A percentile compares a stretch with the other conserved stretches of the same genome.
phyloP scores from a whole-genome alignment of 164 flowering plant genomes.

The Sedum album region DNA sequence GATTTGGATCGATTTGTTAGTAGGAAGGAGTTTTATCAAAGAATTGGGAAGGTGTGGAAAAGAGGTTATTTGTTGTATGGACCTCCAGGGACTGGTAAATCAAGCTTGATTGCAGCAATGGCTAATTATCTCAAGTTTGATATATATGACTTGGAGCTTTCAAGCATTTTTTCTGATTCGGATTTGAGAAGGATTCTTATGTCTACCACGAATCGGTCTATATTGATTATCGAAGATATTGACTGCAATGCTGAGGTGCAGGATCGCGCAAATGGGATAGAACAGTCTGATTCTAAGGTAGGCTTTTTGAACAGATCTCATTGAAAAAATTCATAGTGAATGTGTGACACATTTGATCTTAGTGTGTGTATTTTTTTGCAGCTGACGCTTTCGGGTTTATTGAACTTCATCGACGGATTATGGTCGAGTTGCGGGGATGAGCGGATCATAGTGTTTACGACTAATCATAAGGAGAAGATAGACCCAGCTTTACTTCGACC shows the following conservation, averaged over 20 bases:
- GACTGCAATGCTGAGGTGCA: slow-evolving; percentile 29
- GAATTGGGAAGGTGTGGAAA: slow-evolving; percentile 48
- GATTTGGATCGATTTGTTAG: slow-evolving; percentile 41
- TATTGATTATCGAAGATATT: slow-evolving; percentile 44
- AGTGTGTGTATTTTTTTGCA: slow-evolving; percentile 8
- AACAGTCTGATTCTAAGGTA: slow-evolving; percentile 10
- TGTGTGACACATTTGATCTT: not conserved
- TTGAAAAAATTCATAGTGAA: too few species aligned
- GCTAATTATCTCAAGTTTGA: slow-evolving; percentile 21
- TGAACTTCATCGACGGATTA: slow-evolving; percentile 53
- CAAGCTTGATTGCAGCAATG: slow-evolving; percentile 46
- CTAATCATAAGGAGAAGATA: slow-evolving; percentile 41
- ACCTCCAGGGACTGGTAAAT: slow-evolving; percentile 45
- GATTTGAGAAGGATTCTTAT: slow-evolving; percentile 22
- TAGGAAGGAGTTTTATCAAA: slow-evolving; percentile 34
- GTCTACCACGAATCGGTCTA: slow-evolving; percentile 26
- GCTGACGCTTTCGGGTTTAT: slow-evolving; percentile 44
- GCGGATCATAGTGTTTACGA: slow-evolving; percentile 50
- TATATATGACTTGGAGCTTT: slow-evolving; percentile 14
- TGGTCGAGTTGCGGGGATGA: slow-evolving; percentile 66
- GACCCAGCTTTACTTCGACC: slow-evolving; percentile 50
- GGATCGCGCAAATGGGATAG: slow-evolving; percentile 10
- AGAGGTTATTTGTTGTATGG: slow-evolving; percentile 44
- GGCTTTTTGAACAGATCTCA: not conserved
- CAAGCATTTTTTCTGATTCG: slow-evolving; percentile 13